Conservation (phyloP, 1,284 basidiomycete genomes). For the Boletus albobrunnescens region DNA sequence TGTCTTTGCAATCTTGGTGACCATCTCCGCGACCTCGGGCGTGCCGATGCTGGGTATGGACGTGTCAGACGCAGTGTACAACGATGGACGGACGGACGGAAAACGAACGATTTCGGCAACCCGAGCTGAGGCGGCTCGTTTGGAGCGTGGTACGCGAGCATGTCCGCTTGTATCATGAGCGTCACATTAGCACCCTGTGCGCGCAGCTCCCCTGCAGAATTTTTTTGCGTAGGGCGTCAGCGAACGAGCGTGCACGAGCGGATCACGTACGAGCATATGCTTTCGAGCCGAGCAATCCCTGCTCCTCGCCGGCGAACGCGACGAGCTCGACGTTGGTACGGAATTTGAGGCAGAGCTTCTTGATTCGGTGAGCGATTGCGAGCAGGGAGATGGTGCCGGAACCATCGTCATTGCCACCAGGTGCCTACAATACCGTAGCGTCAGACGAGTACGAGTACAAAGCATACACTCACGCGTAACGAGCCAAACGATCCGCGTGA, state of each 20-base stretch:
- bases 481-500: constrained; percentile 82
- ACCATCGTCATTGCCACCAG: constrained; percentile 74
- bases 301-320: constrained; percentile 72
- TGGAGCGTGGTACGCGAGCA: constrained; percentile 75
- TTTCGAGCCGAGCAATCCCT: constrained; percentile 61
- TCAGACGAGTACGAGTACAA: background rate
- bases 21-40: constrained; percentile 68
- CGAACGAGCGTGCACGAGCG: background rate
- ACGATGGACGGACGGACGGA: background rate
- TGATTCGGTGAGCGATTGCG: constrained; percentile 71
- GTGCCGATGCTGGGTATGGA: constrained; percentile 63
- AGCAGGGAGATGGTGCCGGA: constrained; percentile 73
- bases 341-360: constrained; percentile 47
- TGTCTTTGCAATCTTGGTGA: constrained; percentile 66
- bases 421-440: constrained; percentile 22
- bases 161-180: constrained; percentile 85
- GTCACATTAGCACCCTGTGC: constrained; percentile 61
- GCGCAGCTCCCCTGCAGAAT: constrained; percentile 49
- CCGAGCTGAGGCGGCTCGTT: constrained; percentile 78
- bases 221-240: background rate
- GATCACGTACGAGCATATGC: constrained; percentile 57
- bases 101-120: constrained; percentile 55
- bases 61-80: background rate
- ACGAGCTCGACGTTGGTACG: constrained; percentile 58
- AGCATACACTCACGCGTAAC: constrained; percentile 21